A percentile compares a stretch with the other conserved stretches of the same genome.
Conservation (phyloP, 768 basidiomycete genomes). For the Mycena capillaripes region DNA sequence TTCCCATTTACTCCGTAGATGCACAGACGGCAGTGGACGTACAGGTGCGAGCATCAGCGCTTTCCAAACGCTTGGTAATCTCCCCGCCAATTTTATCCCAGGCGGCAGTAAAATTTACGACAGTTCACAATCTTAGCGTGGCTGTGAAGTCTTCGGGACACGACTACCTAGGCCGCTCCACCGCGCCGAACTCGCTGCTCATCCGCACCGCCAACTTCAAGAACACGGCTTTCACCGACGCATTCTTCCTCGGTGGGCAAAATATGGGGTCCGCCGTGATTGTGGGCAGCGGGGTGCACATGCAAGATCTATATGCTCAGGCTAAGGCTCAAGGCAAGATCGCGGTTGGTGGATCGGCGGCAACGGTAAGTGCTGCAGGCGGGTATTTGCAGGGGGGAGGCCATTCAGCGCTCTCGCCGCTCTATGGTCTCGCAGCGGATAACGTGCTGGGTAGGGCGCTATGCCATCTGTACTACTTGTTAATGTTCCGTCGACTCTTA, state of each 20-base stretch:
- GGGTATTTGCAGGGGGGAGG: constrained; percentile 53
- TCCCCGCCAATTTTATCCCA: constrained; percentile 16
- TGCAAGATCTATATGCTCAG: constrained; percentile 38
- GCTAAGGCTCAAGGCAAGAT: constrained; percentile 41
- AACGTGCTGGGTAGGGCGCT: constrained; percentile 36
- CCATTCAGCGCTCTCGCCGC: constrained; percentile 45
- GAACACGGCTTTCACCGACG: constrained; percentile 41
- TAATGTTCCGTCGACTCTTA: neutral
- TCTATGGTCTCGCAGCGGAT: constrained; percentile 44
- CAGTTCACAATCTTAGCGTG: constrained; percentile 45
- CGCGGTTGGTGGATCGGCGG: constrained; percentile 44
- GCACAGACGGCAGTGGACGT: constrained; percentile 48
- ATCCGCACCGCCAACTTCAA: constrained; percentile 49
- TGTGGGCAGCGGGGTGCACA: constrained; percentile 45
- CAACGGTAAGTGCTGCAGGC: constrained; percentile 47
- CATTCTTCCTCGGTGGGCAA: constrained; percentile 28
- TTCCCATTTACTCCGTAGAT: no score
- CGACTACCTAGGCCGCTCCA: constrained; percentile 51
- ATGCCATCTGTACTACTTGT: neutral
- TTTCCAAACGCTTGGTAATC: no score
- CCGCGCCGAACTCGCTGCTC: no score
- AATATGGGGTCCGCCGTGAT: constrained; percentile 45
- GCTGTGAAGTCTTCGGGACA: constrained; percentile 51
- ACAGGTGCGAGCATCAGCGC: constrained; percentile 35
- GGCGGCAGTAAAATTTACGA: constrained; percentile 48